phyloP scores from a whole-genome alignment of 805 yeast species.

The Myxozyma mucilagina region DNA sequence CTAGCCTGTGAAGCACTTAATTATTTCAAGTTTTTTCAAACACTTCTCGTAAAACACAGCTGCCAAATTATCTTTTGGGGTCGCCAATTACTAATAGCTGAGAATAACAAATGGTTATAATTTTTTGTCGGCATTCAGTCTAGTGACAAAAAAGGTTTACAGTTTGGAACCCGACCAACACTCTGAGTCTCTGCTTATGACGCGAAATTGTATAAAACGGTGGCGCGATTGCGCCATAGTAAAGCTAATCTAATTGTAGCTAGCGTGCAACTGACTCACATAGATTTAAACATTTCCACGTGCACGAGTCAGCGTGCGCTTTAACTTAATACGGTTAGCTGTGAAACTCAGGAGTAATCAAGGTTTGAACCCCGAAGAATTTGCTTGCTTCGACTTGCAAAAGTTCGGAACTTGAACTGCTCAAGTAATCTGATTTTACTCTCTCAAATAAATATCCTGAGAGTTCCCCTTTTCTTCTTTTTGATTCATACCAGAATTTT shows the following conservation, averaged over 20 bases:
- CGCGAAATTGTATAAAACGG: slow-evolving; percentile 6
- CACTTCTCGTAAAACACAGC: too few species aligned
- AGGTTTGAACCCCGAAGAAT: neutral
- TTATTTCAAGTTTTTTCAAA: too few species aligned
- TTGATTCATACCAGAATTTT: neutral
- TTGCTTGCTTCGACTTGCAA: neutral
- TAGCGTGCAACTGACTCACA: neutral
- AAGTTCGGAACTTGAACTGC: neutral
- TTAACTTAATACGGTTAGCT: neutral
- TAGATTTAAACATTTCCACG: neutral
- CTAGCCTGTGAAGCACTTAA: too few species aligned
- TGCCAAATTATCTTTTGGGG: too few species aligned
- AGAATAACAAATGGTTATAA: too few species aligned
- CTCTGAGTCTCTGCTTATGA: neutral
- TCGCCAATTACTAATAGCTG: too few species aligned
- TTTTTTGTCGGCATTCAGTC: too few species aligned
- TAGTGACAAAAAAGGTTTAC: too few species aligned
- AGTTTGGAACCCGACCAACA: too few species aligned
- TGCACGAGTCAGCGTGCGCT: neutral
- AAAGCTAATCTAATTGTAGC: neutral
- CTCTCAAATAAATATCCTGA: neutral
- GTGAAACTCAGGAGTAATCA: slow-evolving; percentile 1
- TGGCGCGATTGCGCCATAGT: slow-evolving; percentile 8
- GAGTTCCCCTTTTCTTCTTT: neutral
- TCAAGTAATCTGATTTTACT: neutral